A percentile compares a stretch with the other conserved stretches of the same genome.
phyloP scores from a whole-genome alignment of 2,329 filamentous ascomycete genomes.

The Nemania bipapillata region DNA sequence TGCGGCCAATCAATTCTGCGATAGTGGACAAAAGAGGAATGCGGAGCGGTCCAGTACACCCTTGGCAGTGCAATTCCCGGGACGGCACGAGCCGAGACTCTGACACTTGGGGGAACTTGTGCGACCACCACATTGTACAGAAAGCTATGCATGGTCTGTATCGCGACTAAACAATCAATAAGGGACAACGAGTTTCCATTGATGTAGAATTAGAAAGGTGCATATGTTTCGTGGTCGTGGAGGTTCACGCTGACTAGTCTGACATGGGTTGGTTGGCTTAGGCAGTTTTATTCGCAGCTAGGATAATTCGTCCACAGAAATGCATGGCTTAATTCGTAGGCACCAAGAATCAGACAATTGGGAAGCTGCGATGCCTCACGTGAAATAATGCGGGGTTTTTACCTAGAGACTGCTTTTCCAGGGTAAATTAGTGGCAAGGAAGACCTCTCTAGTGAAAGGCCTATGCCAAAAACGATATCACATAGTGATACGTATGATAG shows the following conservation, averaged over 20 bases:
- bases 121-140: background rate
- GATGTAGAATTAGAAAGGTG: no score
- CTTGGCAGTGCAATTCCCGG: slow-evolving; percentile 14
- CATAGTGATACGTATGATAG: no score
- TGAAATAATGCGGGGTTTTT: no score
- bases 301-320: background rate
- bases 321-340: background rate
- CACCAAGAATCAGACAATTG: no score
- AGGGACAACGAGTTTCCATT: background rate
- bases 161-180: background rate
- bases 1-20: slow-evolving; percentile 33
- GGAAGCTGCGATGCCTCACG: no score
- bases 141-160: background rate
- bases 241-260: background rate
- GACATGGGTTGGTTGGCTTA: background rate
- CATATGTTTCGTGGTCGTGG: no score
- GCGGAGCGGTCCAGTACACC: slow-evolving; percentile 17
- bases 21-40: slow-evolving; percentile 30
- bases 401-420: no score
- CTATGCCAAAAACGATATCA: no score
- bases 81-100: slow-evolving; percentile 33
- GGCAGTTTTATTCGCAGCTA: background rate
- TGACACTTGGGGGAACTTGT: background rate
- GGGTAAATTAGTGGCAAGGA: no score
- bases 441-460: no score